Base-by-base conservation (phyloP, 2,329 filamentous ascomycete species). In the Septoria linicola region DNA sequence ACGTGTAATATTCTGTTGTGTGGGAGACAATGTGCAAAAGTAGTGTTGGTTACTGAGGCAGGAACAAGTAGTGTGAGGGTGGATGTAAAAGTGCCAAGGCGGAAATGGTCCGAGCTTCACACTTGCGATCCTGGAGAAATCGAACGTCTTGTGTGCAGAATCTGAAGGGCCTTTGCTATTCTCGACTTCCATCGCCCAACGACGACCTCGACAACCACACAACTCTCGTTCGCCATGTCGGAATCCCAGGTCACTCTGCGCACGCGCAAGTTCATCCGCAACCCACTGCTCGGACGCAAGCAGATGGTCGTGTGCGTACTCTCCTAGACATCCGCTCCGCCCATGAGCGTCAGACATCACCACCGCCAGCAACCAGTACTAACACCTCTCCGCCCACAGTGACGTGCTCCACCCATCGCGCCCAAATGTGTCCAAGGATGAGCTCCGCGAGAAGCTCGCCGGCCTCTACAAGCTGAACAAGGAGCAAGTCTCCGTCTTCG, bases 231-330 rank as follows among this genome's bases (percentile, higher is more conserved):
- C 80, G 95, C 78, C 77, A 96, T 96, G 92, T 88, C 91, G 79
- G 88, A 91, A 79, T 72, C 73, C 62, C 75, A 77, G 70, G 75
- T 78, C 63, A 78, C 76, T 63, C 68, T 78, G 72, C 75, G 93
- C 82, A 99, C 93, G 79, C 92, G 93, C 88, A 97, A 97, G 84
- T 99, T 99, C 88, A 95, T 97, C 81, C 89, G 91, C 82, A 99
- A 99, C 86, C 89, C 93, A 77, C 89, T 99, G 73, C 87, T 99
- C 75, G 89, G 87, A 76, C 88, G 92, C 77, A 96, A 95, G 85
- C 92, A 97, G 87, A 96, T 97, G 89, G 92, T 96, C 80, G 88
- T 96, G 92, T 96, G 63, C 64, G 68, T 70, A 39, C 34, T 42
- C 60, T 13, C 25, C n/a, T n/a, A n/a, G n/a, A n/a, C n/a, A n/a